These are phyloP conservation scores for Rutidosis leptorrhynchoides DNA, from an alignment of 129 eudicot species.

Conservation along the genomic window DNA sequence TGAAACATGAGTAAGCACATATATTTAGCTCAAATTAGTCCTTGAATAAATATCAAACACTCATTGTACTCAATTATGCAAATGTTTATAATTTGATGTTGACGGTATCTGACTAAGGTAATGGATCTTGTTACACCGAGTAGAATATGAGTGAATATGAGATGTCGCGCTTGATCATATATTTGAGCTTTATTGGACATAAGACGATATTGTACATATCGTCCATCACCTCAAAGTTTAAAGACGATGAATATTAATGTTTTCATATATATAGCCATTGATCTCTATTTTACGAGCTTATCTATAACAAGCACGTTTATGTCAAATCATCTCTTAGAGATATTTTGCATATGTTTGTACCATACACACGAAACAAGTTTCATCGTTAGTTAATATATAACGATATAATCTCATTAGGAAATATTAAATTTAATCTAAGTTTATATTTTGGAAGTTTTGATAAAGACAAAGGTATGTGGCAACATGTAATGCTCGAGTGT, in stretches of 20 bases:
- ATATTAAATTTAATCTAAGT: not conserved
- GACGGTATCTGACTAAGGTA: not conserved
- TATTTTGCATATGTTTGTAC: not conserved
- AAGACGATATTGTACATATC: not conserved
- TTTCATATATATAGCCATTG: not conserved
- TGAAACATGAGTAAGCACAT: conserved; percentile 17
- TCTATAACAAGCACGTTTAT: not conserved
- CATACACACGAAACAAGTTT: no score
- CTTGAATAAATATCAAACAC: not conserved
- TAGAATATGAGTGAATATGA: not conserved
- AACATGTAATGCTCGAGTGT: conserved; percentile 27
- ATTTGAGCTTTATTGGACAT: conserved; percentile 11
- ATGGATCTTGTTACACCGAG: not conserved
- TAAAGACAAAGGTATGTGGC: conserved; percentile 24
- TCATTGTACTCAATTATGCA: not conserved
- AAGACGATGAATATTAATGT: not conserved
- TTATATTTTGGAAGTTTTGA: conserved; percentile 25
- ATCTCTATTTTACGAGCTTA: not conserved
- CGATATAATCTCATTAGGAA: not conserved
- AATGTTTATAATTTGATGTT: not conserved
- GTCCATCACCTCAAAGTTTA: conserved; percentile 4
- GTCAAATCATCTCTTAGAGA: not conserved
- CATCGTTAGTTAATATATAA: not conserved
- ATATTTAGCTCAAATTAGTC: not conserved
- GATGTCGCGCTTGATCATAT: conserved; percentile 10